Evolutionary conservation across 306 rosid species (phyloP).

Genomic region (Quercus alba): DNA sequence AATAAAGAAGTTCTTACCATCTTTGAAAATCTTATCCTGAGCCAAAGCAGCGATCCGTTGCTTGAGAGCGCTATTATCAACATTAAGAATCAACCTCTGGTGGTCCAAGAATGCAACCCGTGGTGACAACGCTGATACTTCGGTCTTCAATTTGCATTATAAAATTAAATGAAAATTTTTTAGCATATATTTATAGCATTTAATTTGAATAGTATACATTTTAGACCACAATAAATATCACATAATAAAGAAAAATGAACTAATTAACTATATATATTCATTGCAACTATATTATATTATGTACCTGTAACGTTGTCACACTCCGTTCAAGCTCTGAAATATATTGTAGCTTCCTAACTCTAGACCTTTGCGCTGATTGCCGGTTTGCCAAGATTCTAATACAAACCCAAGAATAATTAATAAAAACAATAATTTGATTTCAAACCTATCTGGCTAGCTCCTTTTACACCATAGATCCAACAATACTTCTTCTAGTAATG

Average conservation of each 20-base stretch:
- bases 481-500: too few species aligned
- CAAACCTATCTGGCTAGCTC: too few species aligned
- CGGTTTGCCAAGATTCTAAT: constrained; percentile 83
- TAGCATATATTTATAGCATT: too few species aligned
- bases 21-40: constrained; percentile 96
- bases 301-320: constrained; percentile 85
- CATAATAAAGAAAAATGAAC: neutral
- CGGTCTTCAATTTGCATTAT: constrained; percentile 49
- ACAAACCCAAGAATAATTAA: neutral
- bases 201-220: too few species aligned
- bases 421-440: neutral
- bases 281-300: neutral
- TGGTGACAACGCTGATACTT: constrained; percentile 93
- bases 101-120: constrained; percentile 93
- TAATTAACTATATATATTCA: neutral
- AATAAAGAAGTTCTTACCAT: constrained; percentile 40
- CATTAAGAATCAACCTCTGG: constrained; percentile 88
- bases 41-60: constrained; percentile 98
- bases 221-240: neutral
- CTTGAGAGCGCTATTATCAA: constrained; percentile 86
- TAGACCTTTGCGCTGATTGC: constrained; percentile 93
- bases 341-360: constrained; percentile 89
- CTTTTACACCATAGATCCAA: neutral
- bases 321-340: constrained; percentile 90
- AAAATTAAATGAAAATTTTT: too few species aligned